Evolutionary conservation across 2,329 filamentous ascomycete genomes (phyloP).

Genomic region (Cercospora sesami): DNA sequence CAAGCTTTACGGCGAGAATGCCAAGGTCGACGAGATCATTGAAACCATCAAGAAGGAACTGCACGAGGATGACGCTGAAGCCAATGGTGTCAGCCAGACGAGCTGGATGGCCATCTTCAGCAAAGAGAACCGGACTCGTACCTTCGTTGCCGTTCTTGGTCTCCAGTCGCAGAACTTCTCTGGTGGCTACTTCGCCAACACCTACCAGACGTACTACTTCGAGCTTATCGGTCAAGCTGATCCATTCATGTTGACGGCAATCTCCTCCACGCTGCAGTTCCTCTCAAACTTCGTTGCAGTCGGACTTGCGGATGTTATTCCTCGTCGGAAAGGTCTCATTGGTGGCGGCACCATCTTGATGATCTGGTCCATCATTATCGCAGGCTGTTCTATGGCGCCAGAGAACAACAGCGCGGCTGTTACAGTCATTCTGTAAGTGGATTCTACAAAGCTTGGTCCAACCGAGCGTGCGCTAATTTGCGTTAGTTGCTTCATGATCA

Average conservation of each 20-base stretch:
- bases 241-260: slow-evolving; percentile 30
- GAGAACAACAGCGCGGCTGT: slow-evolving; percentile 28
- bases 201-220: slow-evolving; percentile 31
- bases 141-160: slow-evolving; percentile 31
- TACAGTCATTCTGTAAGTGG: slow-evolving; percentile 24
- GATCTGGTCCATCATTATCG: slow-evolving; percentile 32
- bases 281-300: slow-evolving; percentile 31
- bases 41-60: slow-evolving; percentile 28
- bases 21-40: slow-evolving; percentile 26
- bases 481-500: slow-evolving; percentile 31
- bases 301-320: slow-evolving; percentile 27
- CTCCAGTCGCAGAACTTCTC: slow-evolving; percentile 32
- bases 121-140: slow-evolving; percentile 31
- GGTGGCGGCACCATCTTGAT: slow-evolving; percentile 30
- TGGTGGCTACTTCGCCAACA: slow-evolving; percentile 28
- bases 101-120: slow-evolving; percentile 33
- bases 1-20: slow-evolving; percentile 27
- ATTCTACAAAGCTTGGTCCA: neutral
- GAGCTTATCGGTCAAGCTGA: slow-evolving; percentile 31
- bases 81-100: slow-evolving; percentile 30
- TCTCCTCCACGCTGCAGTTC: slow-evolving; percentile 30
- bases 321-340: slow-evolving; percentile 29
- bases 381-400: slow-evolving; percentile 27
- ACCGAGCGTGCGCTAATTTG: neutral
- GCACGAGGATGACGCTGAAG: slow-evolving; percentile 27